A percentile compares a stretch with the other conserved stretches of the same genome.
These are phyloP conservation scores for Pseudoperonospora humuli DNA, from an alignment of 352 stramenopile species.

Conservation along the genomic window DNA sequence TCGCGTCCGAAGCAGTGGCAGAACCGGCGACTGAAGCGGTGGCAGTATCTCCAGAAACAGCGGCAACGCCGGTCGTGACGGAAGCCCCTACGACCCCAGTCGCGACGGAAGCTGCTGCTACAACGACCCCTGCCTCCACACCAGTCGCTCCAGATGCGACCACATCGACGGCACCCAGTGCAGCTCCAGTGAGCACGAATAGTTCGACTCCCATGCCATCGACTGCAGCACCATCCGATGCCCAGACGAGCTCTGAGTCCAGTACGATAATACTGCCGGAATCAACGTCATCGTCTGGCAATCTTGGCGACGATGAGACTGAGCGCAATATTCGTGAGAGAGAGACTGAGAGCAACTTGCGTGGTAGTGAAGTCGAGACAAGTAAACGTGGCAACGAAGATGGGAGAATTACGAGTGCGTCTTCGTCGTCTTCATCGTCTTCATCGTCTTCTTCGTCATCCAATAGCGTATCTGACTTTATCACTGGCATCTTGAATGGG, in stretches of 20 bases:
- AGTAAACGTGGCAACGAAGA: neutral
- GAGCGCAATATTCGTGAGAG: constrained; percentile 4
- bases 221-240: constrained; percentile 1
- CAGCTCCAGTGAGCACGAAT: neutral
- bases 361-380: neutral
- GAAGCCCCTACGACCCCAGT: constrained; percentile 4
- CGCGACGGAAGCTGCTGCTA: constrained; percentile 3
- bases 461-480: constrained; percentile 1
- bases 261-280: constrained; percentile 5
- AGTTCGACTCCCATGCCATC: constrained; percentile 1
- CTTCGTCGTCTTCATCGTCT: constrained; percentile 9
- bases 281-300: constrained; percentile 2
- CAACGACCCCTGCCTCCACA: neutral
- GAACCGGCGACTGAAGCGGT: neutral
- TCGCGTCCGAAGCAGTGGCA: neutral
- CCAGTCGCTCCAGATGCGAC: constrained; percentile 1
- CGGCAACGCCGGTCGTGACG: constrained; percentile 6
- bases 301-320: too few species aligned
- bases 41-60: constrained; percentile 1
- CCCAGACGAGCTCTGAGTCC: neutral
- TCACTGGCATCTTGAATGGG: constrained; percentile 6
- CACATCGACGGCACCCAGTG: neutral
- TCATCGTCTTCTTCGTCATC: constrained; percentile 19
- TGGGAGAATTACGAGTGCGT: neutral
- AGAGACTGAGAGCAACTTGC: constrained; percentile 2